Base-by-base conservation (phyloP, 495 filamentous ascomycete species). In the Neurospora sp. region DNA sequence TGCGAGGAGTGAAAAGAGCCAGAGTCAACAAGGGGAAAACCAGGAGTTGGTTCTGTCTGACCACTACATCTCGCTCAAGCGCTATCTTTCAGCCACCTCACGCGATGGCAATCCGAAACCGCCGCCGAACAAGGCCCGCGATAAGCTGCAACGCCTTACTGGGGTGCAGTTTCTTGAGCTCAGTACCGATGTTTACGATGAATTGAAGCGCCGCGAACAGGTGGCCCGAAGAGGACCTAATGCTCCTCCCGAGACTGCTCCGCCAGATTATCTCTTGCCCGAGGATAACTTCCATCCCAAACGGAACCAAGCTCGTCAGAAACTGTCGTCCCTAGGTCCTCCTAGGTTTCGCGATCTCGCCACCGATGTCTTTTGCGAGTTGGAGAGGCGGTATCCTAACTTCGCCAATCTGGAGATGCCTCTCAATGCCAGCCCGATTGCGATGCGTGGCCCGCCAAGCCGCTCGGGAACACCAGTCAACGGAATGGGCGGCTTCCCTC, bases 131-230 rank as follows among this genome's bases (percentile, higher is more conserved):
- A 91, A 92, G 80, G 96, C 96, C 48, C 88, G 93, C 70, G 96
- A 98, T 82, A 99, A 99, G 84, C 85, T 98, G 62, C 87, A 97
- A 70, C 89, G 95, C 69, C 84, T 99, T 42, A 96, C 94, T 1
- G 85, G 91, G 11, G 93, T 94, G 34, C 96, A 99, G 79, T 99
- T 99, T 80, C 92, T 97, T 79, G 96, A 99, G 83, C 86, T 99
- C 28, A 97, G 93, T 79, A 98, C 95, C 28, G 96, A 99, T 81
- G 96, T 99, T 39, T 98, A 94, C 82, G 96, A 99, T 81, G 96
- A 99, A 82, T 85, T 98, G 59, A 87, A 96, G 74, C 92, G 96
- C 42, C 89, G 96, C 73, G 93, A 97, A 80, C 85, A 89, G 40
- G 82, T 82, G 4, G 80, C 79, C 37, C 81, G 84, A 76, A 85